These are phyloP conservation scores for Saccharomyces hybrid DNA, from an alignment of 1,139 yeast genomes.

Conservation along the genomic window DNA sequence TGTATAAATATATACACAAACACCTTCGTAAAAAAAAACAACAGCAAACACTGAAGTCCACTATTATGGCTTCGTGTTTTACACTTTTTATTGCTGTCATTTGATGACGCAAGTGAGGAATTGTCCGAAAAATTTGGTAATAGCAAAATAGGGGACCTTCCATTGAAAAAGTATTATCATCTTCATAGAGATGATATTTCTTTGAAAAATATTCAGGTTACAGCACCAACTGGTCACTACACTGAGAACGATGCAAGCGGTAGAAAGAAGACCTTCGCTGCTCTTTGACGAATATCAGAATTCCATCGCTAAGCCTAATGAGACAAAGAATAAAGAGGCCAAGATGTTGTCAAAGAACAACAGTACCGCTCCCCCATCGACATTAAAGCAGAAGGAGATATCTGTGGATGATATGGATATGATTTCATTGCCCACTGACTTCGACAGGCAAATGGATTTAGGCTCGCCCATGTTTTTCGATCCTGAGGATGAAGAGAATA, in stretches of 20 bases:
- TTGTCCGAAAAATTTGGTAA: not conserved
- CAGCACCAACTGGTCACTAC: not conserved
- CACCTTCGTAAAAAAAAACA: not conserved
- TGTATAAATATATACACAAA: not conserved
- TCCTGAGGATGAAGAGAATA: slow-evolving; percentile 13
- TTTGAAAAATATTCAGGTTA: not conserved
- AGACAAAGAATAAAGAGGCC: slow-evolving; percentile 3
- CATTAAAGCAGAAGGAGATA: slow-evolving; percentile 6
- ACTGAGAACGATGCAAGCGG: not conserved
- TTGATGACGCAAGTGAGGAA: not conserved
- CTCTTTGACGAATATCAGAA: slow-evolving; percentile 12
- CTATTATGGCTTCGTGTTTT: not conserved
- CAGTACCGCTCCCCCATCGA: slow-evolving; percentile 5
- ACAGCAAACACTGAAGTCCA: not conserved
- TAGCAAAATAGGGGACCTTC: not conserved
- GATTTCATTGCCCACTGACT: slow-evolving; percentile 21
- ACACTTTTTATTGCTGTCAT: not conserved
- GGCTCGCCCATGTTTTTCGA: slow-evolving; percentile 29
- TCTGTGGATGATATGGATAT: slow-evolving; percentile 28
- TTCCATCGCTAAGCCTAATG: slow-evolving; percentile 4
- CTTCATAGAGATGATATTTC: no score
- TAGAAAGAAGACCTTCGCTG: slow-evolving; percentile 8
- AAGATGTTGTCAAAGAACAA: slow-evolving; percentile 2
- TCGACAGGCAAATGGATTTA: slow-evolving; percentile 23
- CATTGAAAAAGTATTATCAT: not conserved